These are phyloP conservation scores for Cyclotella distinguenda DNA, from an alignment of 108 stramenopile species.

Conservation along the genomic window DNA sequence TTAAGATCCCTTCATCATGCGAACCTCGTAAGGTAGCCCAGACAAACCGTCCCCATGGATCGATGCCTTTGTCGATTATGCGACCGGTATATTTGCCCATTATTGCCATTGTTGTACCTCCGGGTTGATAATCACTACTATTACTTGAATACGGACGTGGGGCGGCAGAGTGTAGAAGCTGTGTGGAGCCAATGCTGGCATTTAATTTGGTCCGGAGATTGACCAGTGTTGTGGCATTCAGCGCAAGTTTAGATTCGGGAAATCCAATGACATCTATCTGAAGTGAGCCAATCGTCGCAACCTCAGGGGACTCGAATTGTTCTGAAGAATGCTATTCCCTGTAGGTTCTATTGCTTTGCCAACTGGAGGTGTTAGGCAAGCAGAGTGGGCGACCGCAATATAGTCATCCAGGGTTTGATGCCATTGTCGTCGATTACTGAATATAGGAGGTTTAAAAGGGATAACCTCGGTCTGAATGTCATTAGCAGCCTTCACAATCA, in stretches of 20 bases:
- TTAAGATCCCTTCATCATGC: constrained; percentile 1
- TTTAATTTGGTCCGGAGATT: not conserved
- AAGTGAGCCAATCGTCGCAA: not conserved
- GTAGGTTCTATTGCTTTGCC: too few species aligned
- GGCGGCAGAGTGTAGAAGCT: not conserved
- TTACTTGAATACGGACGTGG: too few species aligned
- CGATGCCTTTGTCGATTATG: not conserved
- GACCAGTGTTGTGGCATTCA: not conserved
- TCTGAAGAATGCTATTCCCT: too few species aligned
- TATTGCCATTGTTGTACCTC: constrained; percentile 1
- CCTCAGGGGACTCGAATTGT: too few species aligned
- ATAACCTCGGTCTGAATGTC: too few species aligned
- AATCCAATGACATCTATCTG: constrained; percentile 4
- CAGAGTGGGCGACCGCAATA: too few species aligned
- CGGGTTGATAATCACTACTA: constrained; percentile 1
- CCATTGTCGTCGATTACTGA: too few species aligned
- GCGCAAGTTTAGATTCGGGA: not conserved
- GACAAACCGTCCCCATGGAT: not conserved
- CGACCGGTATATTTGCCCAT: not conserved
- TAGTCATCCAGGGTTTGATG: too few species aligned
- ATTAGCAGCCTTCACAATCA: too few species aligned
- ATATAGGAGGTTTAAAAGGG: too few species aligned
- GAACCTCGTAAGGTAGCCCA: not conserved
- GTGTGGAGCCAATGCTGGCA: not conserved
- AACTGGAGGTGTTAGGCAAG: too few species aligned